Conservation (phyloP, 768 basidiomycete genomes). For the Tricholoma matsutake region DNA sequence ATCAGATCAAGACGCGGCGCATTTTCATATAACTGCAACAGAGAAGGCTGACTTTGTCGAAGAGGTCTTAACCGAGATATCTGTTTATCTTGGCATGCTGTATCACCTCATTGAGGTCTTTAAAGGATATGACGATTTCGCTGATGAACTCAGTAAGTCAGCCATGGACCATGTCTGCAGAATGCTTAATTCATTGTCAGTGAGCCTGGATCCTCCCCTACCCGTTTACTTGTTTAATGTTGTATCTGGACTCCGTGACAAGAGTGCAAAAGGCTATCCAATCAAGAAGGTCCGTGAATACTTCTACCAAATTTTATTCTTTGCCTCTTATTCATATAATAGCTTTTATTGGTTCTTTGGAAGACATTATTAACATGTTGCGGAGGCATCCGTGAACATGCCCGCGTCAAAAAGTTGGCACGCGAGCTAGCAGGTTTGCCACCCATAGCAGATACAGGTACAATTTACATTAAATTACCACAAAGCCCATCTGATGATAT, state of each 20-base stretch:
- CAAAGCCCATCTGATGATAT: constrained; percentile 7
- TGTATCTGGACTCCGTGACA: constrained; percentile 87
- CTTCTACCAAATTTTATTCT: constrained; percentile 13
- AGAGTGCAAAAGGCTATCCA: constrained; percentile 92
- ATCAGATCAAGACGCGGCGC: constrained; percentile 69
- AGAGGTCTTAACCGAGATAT: constrained; percentile 89
- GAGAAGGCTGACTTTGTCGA: constrained; percentile 82
- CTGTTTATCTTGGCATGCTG: constrained; percentile 91
- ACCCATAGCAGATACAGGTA: constrained; percentile 44
- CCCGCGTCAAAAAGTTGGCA: constrained; percentile 77
- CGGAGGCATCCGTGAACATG: constrained; percentile 87
- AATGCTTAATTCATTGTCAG: constrained; percentile 37
- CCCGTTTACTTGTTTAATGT: constrained; percentile 91
- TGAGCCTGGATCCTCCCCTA: constrained; percentile 93
- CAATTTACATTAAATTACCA: background rate
- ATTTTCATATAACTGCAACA: constrained; percentile 63
- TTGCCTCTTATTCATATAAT: constrained; percentile 4
- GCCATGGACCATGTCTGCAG: constrained; percentile 1
- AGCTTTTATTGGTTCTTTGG: constrained; percentile 94
- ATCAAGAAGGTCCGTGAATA: constrained; percentile 79
- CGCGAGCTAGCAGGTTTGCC: constrained; percentile 83
- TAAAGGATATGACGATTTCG: constrained; percentile 91
- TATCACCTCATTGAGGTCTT: constrained; percentile 95
- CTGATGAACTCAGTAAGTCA: constrained; percentile 89
- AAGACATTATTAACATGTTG: constrained; percentile 90